Base-by-base conservation (phyloP, 2,329 filamentous ascomycete species). In the Septoria petroselini region DNA sequence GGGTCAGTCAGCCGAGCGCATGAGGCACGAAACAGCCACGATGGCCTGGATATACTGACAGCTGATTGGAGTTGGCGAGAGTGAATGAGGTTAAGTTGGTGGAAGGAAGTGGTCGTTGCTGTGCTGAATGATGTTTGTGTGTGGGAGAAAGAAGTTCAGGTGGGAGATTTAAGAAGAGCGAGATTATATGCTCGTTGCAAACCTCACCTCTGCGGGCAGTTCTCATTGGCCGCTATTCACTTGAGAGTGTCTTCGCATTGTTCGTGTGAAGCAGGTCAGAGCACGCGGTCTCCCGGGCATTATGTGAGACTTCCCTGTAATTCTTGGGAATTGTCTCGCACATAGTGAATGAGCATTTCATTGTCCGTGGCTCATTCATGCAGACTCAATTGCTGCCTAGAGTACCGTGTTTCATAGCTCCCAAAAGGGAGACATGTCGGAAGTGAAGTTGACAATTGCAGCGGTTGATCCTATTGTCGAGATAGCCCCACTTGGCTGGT, bases 111-210 rank as follows among this genome's bases (percentile, higher is more conserved):
- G 33, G 15, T 41, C 45, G 12, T 17, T 34, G 33, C 12, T 43
- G 21, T 5, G 34, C 31, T 15, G 30, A n/a, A 15, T 29, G 30
- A 38, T 46, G 35, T 30, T 21, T 31, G 47, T 46, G 18, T 51
- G 42, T 41, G 40, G 34, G 25, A 48, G 40, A 35, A 41, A 51
- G 48, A 39, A 33, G 35, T 23, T 37, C 18, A 23, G 37, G 39
- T 42, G 30, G 27, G 43, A 23, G 15, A 39, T 27, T 29, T 38
- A 30, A 30, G 42, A 35, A 31, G 19, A 15, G 15, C 23, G 15
- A 17, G 30, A n/a, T 41, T 37, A 38, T 30, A 14, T 35, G 7
- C 35, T 43, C 37, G 9, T 18, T 12, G 6, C 21, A 48, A 41
- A 48, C 44, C 44, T 48, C 44, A 48, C 44, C 35, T 48, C 25